Conservation (phyloP, 1,139 yeast species). For the Suhomyces anneliseae region DNA sequence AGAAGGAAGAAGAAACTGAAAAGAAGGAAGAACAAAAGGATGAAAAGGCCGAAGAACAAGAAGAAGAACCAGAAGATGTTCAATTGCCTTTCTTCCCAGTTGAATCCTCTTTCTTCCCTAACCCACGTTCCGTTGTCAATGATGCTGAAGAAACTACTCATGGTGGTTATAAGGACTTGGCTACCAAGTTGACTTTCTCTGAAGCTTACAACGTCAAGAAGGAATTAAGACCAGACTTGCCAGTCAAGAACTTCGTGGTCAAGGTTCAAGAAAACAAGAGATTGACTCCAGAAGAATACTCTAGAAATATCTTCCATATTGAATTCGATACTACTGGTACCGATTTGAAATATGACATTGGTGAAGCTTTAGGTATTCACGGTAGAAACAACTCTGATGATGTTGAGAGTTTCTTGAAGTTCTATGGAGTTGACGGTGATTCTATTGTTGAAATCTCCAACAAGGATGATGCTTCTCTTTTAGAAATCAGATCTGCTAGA, state of each 20-base stretch:
- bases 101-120: slow-evolving; percentile 62
- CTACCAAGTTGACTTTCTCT: slow-evolving; percentile 72
- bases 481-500: slow-evolving; percentile 78
- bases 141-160: slow-evolving; percentile 36
- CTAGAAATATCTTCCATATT: slow-evolving; percentile 94
- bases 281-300: slow-evolving; percentile 88
- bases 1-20: slow-evolving; percentile 14
- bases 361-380: slow-evolving; percentile 96
- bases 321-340: slow-evolving; percentile 92
- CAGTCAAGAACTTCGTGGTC: slow-evolving; percentile 81
- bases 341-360: slow-evolving; percentile 87
- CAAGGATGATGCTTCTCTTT: slow-evolving; percentile 55
- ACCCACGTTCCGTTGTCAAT: slow-evolving; percentile 49
- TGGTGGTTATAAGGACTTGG: slow-evolving; percentile 52
- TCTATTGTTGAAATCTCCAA: slow-evolving; percentile 70
- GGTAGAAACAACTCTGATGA: slow-evolving; percentile 73
- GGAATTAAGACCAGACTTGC: slow-evolving; percentile 84
- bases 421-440: slow-evolving; percentile 71
- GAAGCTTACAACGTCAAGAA: slow-evolving; percentile 67
- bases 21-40: slow-evolving; percentile 13
- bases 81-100: slow-evolving; percentile 52
- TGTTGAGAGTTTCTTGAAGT: slow-evolving; percentile 67
- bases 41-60: slow-evolving; percentile 14
- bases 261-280: slow-evolving; percentile 91
- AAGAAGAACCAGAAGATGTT: slow-evolving; percentile 21